Percentiles rank a stretch among this genome's conserved stretches.
These are phyloP conservation scores for Pestalotiopsis fici DNA, from an alignment of 2,329 filamentous ascomycete genomes.

Conservation along the genomic window DNA sequence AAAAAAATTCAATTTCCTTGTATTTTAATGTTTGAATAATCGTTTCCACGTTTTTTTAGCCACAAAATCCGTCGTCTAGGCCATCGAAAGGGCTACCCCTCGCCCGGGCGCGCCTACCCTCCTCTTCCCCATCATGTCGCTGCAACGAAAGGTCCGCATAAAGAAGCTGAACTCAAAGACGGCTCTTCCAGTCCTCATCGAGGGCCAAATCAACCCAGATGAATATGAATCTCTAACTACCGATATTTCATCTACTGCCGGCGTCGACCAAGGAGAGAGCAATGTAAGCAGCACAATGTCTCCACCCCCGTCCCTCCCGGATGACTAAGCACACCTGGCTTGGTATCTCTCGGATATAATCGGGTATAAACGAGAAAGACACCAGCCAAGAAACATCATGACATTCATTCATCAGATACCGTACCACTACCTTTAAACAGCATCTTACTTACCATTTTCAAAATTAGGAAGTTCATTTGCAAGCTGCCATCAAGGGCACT, in stretches of 20 bases:
- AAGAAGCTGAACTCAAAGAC: conserved; percentile 94
- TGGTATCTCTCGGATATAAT: background rate
- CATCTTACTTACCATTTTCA: conserved; percentile 12
- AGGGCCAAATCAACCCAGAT: conserved; percentile 84
- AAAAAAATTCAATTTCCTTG: conserved; percentile 51
- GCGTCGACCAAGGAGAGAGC: conserved; percentile 96
- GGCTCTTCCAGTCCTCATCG: conserved; percentile 81
- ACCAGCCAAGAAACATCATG: background rate
- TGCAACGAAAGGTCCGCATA: conserved; percentile 72
- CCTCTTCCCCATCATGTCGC: conserved; percentile 48
- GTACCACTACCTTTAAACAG: background rate
- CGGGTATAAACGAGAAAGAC: too few relatives aligned
- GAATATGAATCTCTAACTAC: conserved; percentile 86
- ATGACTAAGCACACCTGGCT: conserved; percentile 17
- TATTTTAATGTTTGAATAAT: conserved; percentile 61
- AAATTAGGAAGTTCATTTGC: conserved; percentile 92
- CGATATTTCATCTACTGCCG: conserved; percentile 86
- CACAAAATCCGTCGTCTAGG: conserved; percentile 54
- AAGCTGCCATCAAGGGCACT: conserved; percentile 69
- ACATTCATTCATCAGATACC: background rate
- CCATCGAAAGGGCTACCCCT: conserved; percentile 19
- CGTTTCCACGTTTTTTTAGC: conserved; percentile 64
- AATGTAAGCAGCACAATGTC: conserved; percentile 72
- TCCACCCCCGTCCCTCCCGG: conserved; percentile 21
- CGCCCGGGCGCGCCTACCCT: conserved; percentile 34